phyloP scores from a whole-genome alignment of 1,139 yeast species.

The Hyphopichia khmerensis region DNA sequence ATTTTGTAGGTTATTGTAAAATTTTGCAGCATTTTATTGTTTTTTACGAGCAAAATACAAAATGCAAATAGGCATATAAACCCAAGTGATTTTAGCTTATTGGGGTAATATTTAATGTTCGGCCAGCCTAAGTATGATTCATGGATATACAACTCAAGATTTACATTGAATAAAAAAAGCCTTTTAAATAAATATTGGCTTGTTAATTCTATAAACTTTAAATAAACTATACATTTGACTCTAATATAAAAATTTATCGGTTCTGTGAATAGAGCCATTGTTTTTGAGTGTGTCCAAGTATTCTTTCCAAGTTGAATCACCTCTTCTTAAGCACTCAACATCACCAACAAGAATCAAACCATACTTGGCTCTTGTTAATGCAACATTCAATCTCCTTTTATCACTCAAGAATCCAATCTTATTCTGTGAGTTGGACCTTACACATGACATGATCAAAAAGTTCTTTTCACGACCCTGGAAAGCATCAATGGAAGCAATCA shows the following conservation, averaged over 20 bases:
- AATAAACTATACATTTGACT: neutral
- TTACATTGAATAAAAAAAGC: too few relatives aligned
- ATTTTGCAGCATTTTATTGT: too few relatives aligned
- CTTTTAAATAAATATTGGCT: too few relatives aligned
- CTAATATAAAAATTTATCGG: constrained; percentile 1
- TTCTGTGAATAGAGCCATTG: neutral
- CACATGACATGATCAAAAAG: constrained; percentile 60
- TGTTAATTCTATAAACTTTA: neutral
- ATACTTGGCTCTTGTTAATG: constrained; percentile 60
- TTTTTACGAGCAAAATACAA: too few relatives aligned
- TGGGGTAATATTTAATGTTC: too few relatives aligned
- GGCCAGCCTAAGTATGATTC: too few relatives aligned
- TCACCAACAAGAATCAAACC: constrained; percentile 61
- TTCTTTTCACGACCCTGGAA: constrained; percentile 68
- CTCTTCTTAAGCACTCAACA: constrained; percentile 44
- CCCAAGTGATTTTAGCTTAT: too few relatives aligned
- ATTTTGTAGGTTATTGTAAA: too few relatives aligned
- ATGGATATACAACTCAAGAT: too few relatives aligned
- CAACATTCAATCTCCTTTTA: constrained; percentile 59
- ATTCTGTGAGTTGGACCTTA: constrained; percentile 49
- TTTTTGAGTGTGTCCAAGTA: constrained; percentile 32
- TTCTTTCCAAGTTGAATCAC: constrained; percentile 54
- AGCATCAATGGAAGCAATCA: constrained; percentile 68
- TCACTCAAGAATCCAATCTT: constrained; percentile 61
- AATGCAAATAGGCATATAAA: too few relatives aligned